These are phyloP conservation scores for Arctostaphylos glauca DNA, from an alignment of 148 eudicot species.

Conservation along the genomic window DNA sequence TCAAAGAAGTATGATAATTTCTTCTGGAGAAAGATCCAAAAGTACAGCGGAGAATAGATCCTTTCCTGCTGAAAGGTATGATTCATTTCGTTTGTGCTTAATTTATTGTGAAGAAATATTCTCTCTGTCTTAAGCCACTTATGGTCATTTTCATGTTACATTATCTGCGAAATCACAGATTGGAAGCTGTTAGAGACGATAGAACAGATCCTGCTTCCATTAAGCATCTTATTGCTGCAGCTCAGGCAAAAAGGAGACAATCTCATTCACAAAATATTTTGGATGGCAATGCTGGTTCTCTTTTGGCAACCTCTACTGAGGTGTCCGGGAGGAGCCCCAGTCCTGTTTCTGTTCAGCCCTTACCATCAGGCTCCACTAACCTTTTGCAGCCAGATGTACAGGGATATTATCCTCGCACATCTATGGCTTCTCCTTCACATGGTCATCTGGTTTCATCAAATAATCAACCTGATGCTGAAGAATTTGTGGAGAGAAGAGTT, in stretches of 20 bases:
- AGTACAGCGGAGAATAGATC: constrained; percentile 33
- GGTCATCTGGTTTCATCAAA: constrained; percentile 26
- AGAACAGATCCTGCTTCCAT: constrained; percentile 62
- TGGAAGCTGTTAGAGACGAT: constrained; percentile 42
- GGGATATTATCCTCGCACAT: constrained; percentile 32
- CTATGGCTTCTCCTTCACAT: constrained; percentile 49
- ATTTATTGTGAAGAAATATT: neutral
- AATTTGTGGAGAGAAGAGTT: constrained; percentile 54
- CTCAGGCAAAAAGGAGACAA: constrained; percentile 80
- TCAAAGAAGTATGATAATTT: constrained; percentile 42
- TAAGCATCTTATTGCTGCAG: constrained; percentile 85
- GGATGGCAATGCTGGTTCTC: constrained; percentile 32
- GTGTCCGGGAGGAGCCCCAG: constrained; percentile 44
- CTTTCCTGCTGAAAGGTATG: constrained; percentile 53
- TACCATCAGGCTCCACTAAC: constrained; percentile 34
- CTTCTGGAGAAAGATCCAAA: constrained; percentile 51
- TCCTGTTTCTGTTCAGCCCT: constrained; percentile 40
- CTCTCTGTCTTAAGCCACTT: neutral
- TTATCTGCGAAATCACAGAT: constrained; percentile 36
- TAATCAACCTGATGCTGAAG: constrained; percentile 48
- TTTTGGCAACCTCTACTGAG: constrained; percentile 25
- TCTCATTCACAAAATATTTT: constrained; percentile 51
- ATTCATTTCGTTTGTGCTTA: constrained; percentile 8
- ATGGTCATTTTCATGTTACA: constrained; percentile 11
- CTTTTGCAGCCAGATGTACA: constrained; percentile 36